Conservation (phyloP, 345 rosid species). For the Arabis alpina region DNA sequence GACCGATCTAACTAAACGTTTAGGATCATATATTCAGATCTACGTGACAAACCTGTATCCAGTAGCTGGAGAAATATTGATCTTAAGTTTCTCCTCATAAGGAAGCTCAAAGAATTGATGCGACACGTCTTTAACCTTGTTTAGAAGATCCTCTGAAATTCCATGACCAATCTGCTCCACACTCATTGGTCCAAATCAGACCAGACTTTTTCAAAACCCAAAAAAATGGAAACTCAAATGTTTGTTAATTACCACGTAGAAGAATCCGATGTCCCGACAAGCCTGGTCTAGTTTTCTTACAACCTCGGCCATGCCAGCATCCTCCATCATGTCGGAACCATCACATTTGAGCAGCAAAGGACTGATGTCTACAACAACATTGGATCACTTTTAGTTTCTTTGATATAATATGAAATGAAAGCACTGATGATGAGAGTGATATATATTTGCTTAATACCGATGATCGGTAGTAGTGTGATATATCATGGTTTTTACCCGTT, state of each 20-base stretch:
- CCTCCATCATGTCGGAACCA: slow-evolving; percentile 59
- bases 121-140: slow-evolving; percentile 48
- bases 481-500: too few species aligned
- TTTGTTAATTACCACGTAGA: slow-evolving; percentile 64
- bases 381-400: background rate
- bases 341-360: slow-evolving; percentile 59
- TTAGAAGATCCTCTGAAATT: slow-evolving; percentile 42
- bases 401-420: background rate
- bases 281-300: slow-evolving; percentile 67
- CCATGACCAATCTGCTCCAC: slow-evolving; percentile 74
- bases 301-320: slow-evolving; percentile 59
- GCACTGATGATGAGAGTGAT: background rate
- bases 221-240: background rate
- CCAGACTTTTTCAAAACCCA: background rate
- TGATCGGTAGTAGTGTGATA: slow-evolving; percentile 32
- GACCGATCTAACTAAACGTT: background rate
- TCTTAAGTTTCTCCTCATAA: slow-evolving; percentile 62
- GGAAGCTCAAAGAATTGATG: slow-evolving; percentile 62
- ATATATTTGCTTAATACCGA: slow-evolving; percentile 11
- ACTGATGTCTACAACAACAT: slow-evolving; percentile 54
- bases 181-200: slow-evolving; percentile 8
- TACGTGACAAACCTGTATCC: slow-evolving; percentile 66
- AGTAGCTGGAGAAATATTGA: slow-evolving; percentile 65
- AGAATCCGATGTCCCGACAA: slow-evolving; percentile 83
- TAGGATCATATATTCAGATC: background rate